Base-by-base conservation (phyloP, 2,329 filamentous ascomycete species). In the Phialophora expanda region DNA sequence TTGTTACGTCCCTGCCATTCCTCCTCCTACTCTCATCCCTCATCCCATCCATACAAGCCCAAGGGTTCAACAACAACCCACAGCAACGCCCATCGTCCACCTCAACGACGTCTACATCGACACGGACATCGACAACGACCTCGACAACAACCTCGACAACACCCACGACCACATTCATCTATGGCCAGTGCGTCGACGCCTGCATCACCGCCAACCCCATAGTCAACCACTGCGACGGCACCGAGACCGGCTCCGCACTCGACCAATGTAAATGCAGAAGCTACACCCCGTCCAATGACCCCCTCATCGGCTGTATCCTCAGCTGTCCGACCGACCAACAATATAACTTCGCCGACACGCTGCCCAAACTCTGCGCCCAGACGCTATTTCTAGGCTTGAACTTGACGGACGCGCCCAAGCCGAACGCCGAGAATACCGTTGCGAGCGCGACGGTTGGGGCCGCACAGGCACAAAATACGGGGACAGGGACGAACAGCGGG, bases 181-280 rank as follows among this genome's bases (percentile, higher is more conserved):
- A 53, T 14, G 62, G 58, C 30, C 22, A 26, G 11, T 67, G 66
- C 46, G 57, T 56, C 26, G 32, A 34, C 32, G 46, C 24, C 53
- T 67, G 66, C 44, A 22, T 56, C 46, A 46, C 17, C 60, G 50
- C 20, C 30, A 28, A 61, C 44, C 66, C 62, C 22, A 64, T 41
- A 12, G 50, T 53, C 17, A 61, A 65, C 28, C 30, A 55, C 56
- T 69, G 66, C 57, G 57, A 66, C 30, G 66, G 64, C 61, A 62
- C 53, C 64, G 66, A 69, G 55, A 61, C 64, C 46, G 66, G 66
- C 26, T 28, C 46, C 7, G 66, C 64, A 1, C 66, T 68, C 17
- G 66, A 66, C 41, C 26, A 62, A 53, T 69, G 66, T 58, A 51
- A 32, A 50, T 69, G 66, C 50, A 44, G 14, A 11, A 61, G 50